These are phyloP conservation scores for Penicillium sp. DNA, from an alignment of 2,329 filamentous ascomycete species.

Conservation along the genomic window DNA sequence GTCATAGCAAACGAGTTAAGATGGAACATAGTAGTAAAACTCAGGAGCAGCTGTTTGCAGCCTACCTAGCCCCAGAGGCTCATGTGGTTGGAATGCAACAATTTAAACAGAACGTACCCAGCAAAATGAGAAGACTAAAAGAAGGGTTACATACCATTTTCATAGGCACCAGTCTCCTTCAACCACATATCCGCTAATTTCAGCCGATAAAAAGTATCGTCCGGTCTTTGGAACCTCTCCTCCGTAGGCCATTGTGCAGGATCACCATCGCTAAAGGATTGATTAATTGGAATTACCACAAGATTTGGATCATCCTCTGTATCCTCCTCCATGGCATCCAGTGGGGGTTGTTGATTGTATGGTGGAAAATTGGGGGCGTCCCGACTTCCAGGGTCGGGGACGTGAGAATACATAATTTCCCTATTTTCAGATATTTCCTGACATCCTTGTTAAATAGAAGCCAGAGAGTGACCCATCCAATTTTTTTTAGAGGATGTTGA, in stretches of 20 bases:
- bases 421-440: background rate
- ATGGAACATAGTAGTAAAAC: background rate
- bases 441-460: background rate
- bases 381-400: background rate
- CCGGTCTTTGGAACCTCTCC: slow-evolving; percentile 38
- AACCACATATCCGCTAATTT: slow-evolving; percentile 57
- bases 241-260: slow-evolving; percentile 41
- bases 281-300: slow-evolving; percentile 40
- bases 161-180: slow-evolving; percentile 44
- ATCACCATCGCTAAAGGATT: slow-evolving; percentile 46
- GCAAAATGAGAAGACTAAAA: slow-evolving; percentile 1
- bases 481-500: background rate
- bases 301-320: slow-evolving; percentile 24
- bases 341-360: slow-evolving; percentile 9
- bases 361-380: background rate
- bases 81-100: background rate
- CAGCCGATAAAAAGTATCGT: slow-evolving; percentile 53
- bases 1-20: background rate
- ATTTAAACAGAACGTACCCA: background rate
- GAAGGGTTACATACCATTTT: slow-evolving; percentile 37
- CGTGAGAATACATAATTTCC: slow-evolving; percentile 3
- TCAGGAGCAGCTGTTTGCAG: background rate
- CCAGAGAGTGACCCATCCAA: background rate
- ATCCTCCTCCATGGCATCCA: slow-evolving; percentile 2
- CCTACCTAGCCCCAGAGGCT: background rate